Base-by-base conservation (phyloP, 352 stramenopile genomes). In the Phytophthora sojae region DNA sequence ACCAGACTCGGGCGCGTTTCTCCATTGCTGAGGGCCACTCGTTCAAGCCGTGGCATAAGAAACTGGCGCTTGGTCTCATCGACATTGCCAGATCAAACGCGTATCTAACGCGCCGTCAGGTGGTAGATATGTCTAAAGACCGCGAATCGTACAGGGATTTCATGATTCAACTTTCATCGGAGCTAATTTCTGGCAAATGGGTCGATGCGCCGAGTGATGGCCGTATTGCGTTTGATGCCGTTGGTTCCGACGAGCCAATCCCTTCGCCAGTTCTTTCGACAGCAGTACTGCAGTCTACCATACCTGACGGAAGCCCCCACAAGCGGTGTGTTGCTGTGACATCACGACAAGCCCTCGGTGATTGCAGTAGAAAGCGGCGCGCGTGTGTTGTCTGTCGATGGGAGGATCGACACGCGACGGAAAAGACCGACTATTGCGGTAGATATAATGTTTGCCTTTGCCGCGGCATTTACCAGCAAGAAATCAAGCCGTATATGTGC, bases 21-120 rank as follows among this genome's bases (percentile, higher is more conserved):
- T 79, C 66, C n/a, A n/a, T 79, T 50, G 69, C 61, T 0, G 66
- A 77, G n/a, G 73, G 73, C 4, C 69, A 77, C 30, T 71, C 53
- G 0, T 71, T 69, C 23, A 71, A 73, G 14, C 76, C 71, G 47
- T 77, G 73, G 62, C 55, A 76, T 63, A 77, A 81, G 55, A 77
- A 76, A 42, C 49, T 77, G 2, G 66, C 47, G 64, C 49, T 47
- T 7, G 39, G 11, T 19, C 21, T 76, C 0, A 54, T 75, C 2
- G 75, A 64, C 35, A 25, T 64, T 14, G 35, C 11, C 11, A 42
- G 35, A 15, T 12, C 35, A 4, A 17, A 42, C 6, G 35, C 35
- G 4, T 42, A 17, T 15, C 35, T 42, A 12, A 42, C 35, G 14
- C 35, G 35, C 14, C 35, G 35, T 4, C 35, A 42, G 35, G 3